A percentile compares a stretch with the other conserved stretches of the same genome.
Conservation (phyloP, 257 asterid genomes). For the Jacaranda copaia region DNA sequence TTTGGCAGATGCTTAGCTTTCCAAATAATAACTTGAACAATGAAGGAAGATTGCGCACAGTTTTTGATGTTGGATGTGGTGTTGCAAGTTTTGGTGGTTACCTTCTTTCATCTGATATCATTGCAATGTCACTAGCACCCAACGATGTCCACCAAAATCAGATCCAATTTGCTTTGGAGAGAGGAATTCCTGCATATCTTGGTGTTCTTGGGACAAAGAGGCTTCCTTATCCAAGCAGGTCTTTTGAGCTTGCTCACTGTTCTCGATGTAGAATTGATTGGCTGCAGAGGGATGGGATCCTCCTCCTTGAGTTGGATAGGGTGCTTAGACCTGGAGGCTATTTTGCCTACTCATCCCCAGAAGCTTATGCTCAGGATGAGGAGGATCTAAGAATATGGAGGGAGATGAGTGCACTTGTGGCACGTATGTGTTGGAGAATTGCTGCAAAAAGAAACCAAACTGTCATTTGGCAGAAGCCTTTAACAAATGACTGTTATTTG, state of each 20-base stretch:
- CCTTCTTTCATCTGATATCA: conserved; percentile 85
- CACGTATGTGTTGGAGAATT: conserved; percentile 95
- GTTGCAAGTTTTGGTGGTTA: conserved; percentile 98
- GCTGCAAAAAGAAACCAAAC: conserved; percentile 86
- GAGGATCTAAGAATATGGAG: conserved; percentile 90
- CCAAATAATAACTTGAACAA: conserved; percentile 71
- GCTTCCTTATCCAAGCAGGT: conserved; percentile 96
- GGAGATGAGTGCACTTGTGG: conserved; percentile 85
- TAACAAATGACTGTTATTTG: conserved; percentile 78
- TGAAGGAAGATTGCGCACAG: conserved; percentile 81
- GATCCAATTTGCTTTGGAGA: conserved; percentile 93
- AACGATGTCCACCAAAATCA: conserved; percentile 97
- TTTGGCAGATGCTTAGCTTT: conserved; percentile 83
- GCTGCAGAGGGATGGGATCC: conserved; percentile 94
- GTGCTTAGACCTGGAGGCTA: conserved; percentile 95
- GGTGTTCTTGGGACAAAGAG: conserved; percentile 98
- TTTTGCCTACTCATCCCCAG: conserved; percentile 95
- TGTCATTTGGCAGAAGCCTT: conserved; percentile 93
- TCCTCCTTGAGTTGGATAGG: conserved; percentile 93
- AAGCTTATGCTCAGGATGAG: conserved; percentile 96
- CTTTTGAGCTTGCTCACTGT: conserved; percentile 94
- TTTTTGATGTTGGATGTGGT: conserved; percentile 94
- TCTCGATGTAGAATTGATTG: conserved; percentile 98
- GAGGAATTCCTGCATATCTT: conserved; percentile 96
- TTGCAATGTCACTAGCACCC: conserved; percentile 94